A percentile compares a stretch with the other conserved stretches of the same genome.
Conservation (phyloP, 225 moss, liverwort and hornwort genomes). For the Anthoceros angustus region DNA sequence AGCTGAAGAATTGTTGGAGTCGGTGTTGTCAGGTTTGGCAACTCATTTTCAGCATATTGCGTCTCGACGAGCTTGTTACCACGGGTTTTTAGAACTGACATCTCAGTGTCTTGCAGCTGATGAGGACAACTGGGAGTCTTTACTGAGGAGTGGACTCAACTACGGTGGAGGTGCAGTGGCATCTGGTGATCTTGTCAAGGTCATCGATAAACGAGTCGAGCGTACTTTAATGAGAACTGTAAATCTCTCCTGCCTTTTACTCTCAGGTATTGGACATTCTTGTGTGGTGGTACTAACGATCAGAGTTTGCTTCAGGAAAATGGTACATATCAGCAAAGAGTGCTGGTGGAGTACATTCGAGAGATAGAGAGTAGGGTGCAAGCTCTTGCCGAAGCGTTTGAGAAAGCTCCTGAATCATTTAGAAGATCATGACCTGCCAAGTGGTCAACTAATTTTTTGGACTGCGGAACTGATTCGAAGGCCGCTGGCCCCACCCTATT, state of each 20-base stretch:
- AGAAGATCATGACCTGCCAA: neutral
- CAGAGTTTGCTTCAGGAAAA: conserved; percentile 40
- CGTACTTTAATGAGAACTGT: conserved; percentile 90
- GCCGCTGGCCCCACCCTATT: no score
- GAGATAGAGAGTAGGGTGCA: conserved; percentile 58
- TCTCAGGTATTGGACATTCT: neutral
- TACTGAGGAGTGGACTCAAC: conserved; percentile 40
- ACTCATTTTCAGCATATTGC: neutral
- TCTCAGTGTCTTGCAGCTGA: conserved; percentile 32
- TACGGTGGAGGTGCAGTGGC: conserved; percentile 53
- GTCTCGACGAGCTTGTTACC: neutral
- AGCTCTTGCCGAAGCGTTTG: conserved; percentile 44
- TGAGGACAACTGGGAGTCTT: conserved; percentile 52
- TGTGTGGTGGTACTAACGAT: neutral
- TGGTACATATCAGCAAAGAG: conserved; percentile 77
- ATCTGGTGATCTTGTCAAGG: conserved; percentile 36
- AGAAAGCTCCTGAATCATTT: conserved; percentile 13
- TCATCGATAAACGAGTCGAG: conserved; percentile 64
- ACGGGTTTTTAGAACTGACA: neutral
- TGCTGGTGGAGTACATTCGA: conserved; percentile 68
- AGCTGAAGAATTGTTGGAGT: conserved; percentile 66
- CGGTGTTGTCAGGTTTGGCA: conserved; percentile 46
- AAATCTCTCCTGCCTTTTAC: conserved; percentile 7
- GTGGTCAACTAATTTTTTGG: neutral
- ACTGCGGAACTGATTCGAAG: neutral